Base-by-base conservation (phyloP, 2,329 filamentous ascomycete species). In the Aureobasidium sp. region DNA sequence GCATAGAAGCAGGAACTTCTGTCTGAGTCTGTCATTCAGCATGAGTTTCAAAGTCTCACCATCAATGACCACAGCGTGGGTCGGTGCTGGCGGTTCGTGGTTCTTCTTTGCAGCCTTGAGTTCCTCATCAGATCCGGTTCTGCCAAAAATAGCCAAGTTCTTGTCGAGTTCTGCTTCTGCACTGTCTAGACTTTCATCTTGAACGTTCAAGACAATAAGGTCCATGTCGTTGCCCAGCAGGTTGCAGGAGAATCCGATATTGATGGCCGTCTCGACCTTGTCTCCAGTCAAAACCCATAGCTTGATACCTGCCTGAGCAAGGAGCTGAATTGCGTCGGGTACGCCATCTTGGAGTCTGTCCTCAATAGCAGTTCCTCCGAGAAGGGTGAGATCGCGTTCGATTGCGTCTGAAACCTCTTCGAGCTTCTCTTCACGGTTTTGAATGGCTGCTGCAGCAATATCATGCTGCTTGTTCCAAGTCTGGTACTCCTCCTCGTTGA, bases 201-300 rank as follows among this genome's bases (percentile, higher is more conserved):
- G 84, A 34, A 94, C 82, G 72, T 95, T 95, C 68, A 99, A 82
- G 53, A 96, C 85, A 66, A 99, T 89, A 65, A 99, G 79, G 68
- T 99, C 94, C 94, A 99, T 97, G 68, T 96, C 90, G 74, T 97
- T 99, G 76, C 93, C 91, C 61, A 99, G 84, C 36, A 99, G 82
- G 69, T 99, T 99, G 79, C 95, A 99, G 12, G 95, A 99, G 76
- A 97, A 99, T 2, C 94, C 94, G 72, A 99, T 99, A 77, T 99
- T 99, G 85, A 99, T 99, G 63, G 95, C 94, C 27, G 94, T 99
- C 77, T 99, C 94, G 36, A 97, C 93, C 76, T 97, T 99, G 81
- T 99, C 94, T 66, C 95, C 94, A 17, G 94, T 99, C 66, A 99
- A 79, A 60, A 99, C 94, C 94, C 94, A 99, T 8, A 99, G 84